Evolutionary conservation across 371 early-diverging fungal species (phyloP), one percentile per base, ranked within the genome.

Genomic region (Rhizomucor pusillus): DNA sequence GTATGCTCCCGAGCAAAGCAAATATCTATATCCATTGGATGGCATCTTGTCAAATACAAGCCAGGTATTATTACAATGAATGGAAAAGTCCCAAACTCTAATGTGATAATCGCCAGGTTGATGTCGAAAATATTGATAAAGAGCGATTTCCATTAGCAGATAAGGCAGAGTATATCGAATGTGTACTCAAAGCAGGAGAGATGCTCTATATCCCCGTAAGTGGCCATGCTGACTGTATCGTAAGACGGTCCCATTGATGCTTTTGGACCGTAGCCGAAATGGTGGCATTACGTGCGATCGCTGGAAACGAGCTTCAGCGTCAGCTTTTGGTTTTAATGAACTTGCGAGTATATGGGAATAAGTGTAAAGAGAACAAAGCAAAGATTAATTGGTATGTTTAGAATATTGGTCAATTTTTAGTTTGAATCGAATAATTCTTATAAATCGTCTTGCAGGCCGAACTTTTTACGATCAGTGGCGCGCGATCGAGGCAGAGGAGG

Each of bases 261-360:
- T 52, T 13, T 43, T 25, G 44, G 12, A 35, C 37, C 36, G 16
- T 52, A 63, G 90, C 79, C 87, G 45, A 74, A 78, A 23, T 93
- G 91, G 88, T 96, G 96, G 96, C 96, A 96, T 67, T 91, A 87
- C 66, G 88, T 96, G 25, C 81, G 87, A 44, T 89, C 93, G 3
- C 68, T 93, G 25, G 81, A 77, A 14, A 75, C 75, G 1, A 91
- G 91, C 57, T 88, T 90, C 49, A 91, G 91, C 56, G 85, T 93
- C 5, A 92, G 92, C 65, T 85, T 93, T 57, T 95, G 96, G 96
- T 93, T 93, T 54, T 77, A 53, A 62, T n/a, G n/a, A n/a, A n/a
- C n/a, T n/a, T n/a, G n/a, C n/a, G n/a, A n/a, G n/a, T n/a, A n/a
- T n/a, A n/a, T n/a, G n/a, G n/a, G n/a, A n/a, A n/a, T n/a, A n/a